Conservation (phyloP, 129 eudicot species). For the Centaurea solstitialis region DNA sequence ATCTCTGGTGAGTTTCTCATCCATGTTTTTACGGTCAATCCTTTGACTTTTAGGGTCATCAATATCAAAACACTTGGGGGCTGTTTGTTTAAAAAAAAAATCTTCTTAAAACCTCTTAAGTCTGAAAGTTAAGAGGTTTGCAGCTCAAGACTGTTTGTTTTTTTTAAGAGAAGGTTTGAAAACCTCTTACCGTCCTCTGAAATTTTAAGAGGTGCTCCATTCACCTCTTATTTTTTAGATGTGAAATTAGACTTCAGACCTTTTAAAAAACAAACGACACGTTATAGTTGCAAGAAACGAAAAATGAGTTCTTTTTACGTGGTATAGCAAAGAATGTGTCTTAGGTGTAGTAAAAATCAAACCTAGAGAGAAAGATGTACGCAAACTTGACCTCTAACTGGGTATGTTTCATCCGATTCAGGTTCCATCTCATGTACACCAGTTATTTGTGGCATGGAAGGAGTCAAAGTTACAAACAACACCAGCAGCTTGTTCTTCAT, state of each 20-base stretch:
- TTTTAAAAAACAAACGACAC: no score
- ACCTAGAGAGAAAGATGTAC: background rate
- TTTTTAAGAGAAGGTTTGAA: no score
- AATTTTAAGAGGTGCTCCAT: no score
- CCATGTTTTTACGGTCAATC: background rate
- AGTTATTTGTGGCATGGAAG: slow-evolving; percentile 47
- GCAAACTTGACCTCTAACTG: background rate
- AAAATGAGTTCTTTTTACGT: background rate
- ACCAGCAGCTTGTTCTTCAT: background rate
- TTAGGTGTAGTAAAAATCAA: background rate
- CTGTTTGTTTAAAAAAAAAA: background rate
- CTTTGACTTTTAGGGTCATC: background rate
- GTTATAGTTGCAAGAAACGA: background rate
- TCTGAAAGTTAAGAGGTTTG: no score
- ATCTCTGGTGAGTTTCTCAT: slow-evolving; percentile 46
- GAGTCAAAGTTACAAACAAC: slow-evolving; percentile 26
- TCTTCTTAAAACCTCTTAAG: no score
- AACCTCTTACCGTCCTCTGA: no score
- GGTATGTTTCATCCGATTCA: background rate
- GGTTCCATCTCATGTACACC: slow-evolving; percentile 58
- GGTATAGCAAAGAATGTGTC: background rate
- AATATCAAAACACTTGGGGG: background rate
- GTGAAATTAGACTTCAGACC: no score
- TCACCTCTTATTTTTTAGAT: no score
- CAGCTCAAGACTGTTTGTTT: no score